Base-by-base conservation (phyloP, 2,329 filamentous ascomycete species). In the Fusarium staphyleae region DNA sequence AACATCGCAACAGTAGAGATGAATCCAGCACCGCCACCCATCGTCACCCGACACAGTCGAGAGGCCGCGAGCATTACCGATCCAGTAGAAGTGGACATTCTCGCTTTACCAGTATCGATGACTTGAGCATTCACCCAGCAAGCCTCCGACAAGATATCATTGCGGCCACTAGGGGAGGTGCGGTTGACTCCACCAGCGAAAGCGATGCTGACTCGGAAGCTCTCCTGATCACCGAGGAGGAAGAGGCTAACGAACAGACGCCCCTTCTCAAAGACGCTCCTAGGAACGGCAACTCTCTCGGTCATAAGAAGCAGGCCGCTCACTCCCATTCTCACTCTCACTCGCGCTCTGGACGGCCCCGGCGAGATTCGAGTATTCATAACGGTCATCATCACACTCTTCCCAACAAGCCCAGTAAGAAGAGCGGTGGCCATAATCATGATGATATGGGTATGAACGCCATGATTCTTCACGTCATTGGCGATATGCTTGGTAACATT, bases 361-460 rank as follows among this genome's bases (percentile, higher is more conserved):
- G 75, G 29, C 70, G 75, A 32, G 81, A 83, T 61, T 85, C 82
- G 7, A 78, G 76, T 37, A 72, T 82, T 10, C 91, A 96, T 72
- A 78, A 81, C 34, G 79, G 83, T 46, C 93, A 97, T 74, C 91
- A 93, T 68, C 95, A 98, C 72, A 87, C 81, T 52, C 84, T 93
- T 63, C 88, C 90, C 2, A 86, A 85, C 66, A 82, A 88, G 50
- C 72, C 79, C 12, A 67, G 63, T 35, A 81, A 85, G 55, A 82
- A 84, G 55, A 53, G 89, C 63, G 86, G 88, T 24, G 85, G 89
- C 24, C 91, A 96, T 72, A 90, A 79, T 58, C 91, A 96, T 71
- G 87, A 79, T 53, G 93, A 99, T 69, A 88, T 99, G 79, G 96
- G 96, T 73, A 98, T 99, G 93, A 90, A 90, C 45, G 90, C 88